Conservation (phyloP, 768 basidiomycete genomes). For the Sistotremastrum niveocremeum region DNA sequence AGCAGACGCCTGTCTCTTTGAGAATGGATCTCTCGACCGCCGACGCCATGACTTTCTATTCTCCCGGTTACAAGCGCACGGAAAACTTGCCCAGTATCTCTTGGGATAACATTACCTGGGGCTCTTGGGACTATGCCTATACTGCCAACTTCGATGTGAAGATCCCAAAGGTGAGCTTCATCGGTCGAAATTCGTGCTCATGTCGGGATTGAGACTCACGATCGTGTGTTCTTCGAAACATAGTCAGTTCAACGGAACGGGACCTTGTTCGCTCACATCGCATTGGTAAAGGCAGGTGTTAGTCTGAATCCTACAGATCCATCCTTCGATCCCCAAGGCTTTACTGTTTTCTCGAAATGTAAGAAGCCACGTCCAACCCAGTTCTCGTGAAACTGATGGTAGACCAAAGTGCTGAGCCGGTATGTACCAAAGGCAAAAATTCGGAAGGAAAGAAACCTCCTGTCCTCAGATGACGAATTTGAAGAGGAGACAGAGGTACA, state of each 20-base stretch:
- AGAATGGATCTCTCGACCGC: slow-evolving; percentile 61
- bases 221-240: neutral
- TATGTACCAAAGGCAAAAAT: slow-evolving; percentile 60
- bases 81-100: slow-evolving; percentile 46
- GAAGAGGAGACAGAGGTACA: slow-evolving; percentile 18
- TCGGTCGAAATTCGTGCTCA: neutral
- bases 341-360: slow-evolving; percentile 52
- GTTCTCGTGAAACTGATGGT: neutral
- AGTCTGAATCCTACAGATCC: slow-evolving; percentile 31
- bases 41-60: slow-evolving; percentile 35
- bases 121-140: slow-evolving; percentile 56
- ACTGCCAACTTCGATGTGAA: slow-evolving; percentile 43
- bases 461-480: slow-evolving; percentile 26
- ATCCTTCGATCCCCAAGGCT: slow-evolving; percentile 35
- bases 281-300: slow-evolving; percentile 50
- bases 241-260: slow-evolving; percentile 70
- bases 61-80: slow-evolving; percentile 33
- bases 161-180: slow-evolving; percentile 47
- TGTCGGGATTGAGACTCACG: neutral
- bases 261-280: slow-evolving; percentile 74
- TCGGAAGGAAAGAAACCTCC: slow-evolving; percentile 74
- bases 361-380: slow-evolving; percentile 14
- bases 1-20: slow-evolving; percentile 51
- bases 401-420: slow-evolving; percentile 61
- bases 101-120: slow-evolving; percentile 69